A percentile compares a stretch with the other conserved stretches of the same genome.
phyloP scores from a whole-genome alignment of 306 rosid genomes.

The Medicago ruthenica region DNA sequence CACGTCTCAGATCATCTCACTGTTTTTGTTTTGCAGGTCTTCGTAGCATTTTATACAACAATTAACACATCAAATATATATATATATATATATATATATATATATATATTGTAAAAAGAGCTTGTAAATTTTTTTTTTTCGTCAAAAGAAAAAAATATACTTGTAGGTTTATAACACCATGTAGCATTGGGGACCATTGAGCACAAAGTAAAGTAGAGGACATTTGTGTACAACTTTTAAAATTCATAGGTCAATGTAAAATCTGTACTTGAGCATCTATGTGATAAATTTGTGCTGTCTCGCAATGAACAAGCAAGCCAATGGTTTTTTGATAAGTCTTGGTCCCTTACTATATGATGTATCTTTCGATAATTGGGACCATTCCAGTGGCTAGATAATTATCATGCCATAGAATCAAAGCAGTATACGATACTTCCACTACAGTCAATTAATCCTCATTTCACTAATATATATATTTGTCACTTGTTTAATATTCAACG shows the following conservation, averaged over 20 bases:
- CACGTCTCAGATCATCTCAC: too few relatives aligned
- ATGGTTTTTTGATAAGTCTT: neutral
- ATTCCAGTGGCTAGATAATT: neutral
- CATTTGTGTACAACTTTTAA: slow-evolving; percentile 21
- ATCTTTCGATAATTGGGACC: slow-evolving; percentile 28
- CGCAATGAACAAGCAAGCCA: slow-evolving; percentile 21
- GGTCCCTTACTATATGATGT: neutral
- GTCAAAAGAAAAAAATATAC: too few relatives aligned
- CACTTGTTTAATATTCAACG: neutral
- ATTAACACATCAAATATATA: too few relatives aligned
- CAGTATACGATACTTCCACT: slow-evolving; percentile 39
- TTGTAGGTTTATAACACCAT: too few relatives aligned
- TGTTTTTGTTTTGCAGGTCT: too few relatives aligned
- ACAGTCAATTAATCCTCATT: neutral
- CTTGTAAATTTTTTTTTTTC: too few relatives aligned
- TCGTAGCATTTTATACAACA: too few relatives aligned
- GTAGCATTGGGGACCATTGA: slow-evolving; percentile 35
- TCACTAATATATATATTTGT: neutral
- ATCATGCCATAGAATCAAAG: slow-evolving; percentile 9
- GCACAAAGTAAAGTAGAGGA: neutral
- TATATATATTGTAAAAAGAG: too few relatives aligned
- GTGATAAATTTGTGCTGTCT: slow-evolving; percentile 25
- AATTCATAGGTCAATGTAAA: neutral
- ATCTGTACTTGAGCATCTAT: slow-evolving; percentile 21
- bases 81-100: too few relatives aligned